A percentile compares a stretch with the other conserved stretches of the same genome.
Conservation (phyloP, 2,329 filamentous ascomycete species). For the Beauveria varroae region DNA sequence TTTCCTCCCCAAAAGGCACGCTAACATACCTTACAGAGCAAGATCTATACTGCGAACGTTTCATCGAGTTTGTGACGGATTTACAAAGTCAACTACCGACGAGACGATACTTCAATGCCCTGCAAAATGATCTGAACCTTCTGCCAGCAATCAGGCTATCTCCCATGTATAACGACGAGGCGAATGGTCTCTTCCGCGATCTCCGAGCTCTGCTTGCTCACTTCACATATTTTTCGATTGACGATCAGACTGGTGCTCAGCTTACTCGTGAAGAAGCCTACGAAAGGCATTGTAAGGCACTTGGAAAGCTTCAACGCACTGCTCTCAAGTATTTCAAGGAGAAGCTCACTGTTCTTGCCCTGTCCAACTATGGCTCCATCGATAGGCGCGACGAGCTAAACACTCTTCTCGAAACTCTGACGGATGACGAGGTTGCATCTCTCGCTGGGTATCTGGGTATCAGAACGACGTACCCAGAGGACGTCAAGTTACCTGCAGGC, state of each 20-base stretch:
- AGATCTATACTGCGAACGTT: slow-evolving; percentile 81
- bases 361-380: slow-evolving; percentile 89
- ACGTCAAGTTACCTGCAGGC: slow-evolving; percentile 54
- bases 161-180: slow-evolving; percentile 65
- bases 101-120: slow-evolving; percentile 81
- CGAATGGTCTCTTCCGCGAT: slow-evolving; percentile 72
- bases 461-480: slow-evolving; percentile 72
- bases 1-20: neutral
- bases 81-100: slow-evolving; percentile 91
- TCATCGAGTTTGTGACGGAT: slow-evolving; percentile 83
- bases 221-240: slow-evolving; percentile 81
- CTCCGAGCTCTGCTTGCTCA: slow-evolving; percentile 74
- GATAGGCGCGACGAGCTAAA: slow-evolving; percentile 73
- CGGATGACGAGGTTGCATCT: slow-evolving; percentile 64
- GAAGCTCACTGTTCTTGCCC: slow-evolving; percentile 81
- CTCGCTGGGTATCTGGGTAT: slow-evolving; percentile 68
- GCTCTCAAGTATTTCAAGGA: slow-evolving; percentile 78
- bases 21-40: slow-evolving; percentile 45
- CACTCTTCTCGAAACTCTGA: slow-evolving; percentile 63
- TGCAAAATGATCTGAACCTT: slow-evolving; percentile 80
- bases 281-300: slow-evolving; percentile 65
- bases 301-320: slow-evolving; percentile 73
- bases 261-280: slow-evolving; percentile 66
- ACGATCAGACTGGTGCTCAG: slow-evolving; percentile 81
- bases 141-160: slow-evolving; percentile 72